These are phyloP conservation scores for Cunninghamia lanceolata DNA, from an alignment of 75 land plant species.

Conservation along the genomic window DNA sequence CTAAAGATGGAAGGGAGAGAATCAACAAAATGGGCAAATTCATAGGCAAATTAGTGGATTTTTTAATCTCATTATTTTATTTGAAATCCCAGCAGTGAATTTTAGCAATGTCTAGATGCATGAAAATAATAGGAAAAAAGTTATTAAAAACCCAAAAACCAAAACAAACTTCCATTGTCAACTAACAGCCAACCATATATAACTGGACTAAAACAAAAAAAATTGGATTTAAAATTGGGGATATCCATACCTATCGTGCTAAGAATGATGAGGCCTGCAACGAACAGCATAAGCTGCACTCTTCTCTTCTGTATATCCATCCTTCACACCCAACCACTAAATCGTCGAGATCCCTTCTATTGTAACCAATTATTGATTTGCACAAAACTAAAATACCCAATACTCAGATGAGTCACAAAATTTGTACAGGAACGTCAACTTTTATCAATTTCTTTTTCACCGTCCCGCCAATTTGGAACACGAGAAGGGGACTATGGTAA, in stretches of 20 bases:
- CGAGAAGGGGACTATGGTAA: not conserved
- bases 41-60: too few species aligned
- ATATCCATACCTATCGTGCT: conserved; percentile 45
- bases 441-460: not conserved
- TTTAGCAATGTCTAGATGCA: too few species aligned
- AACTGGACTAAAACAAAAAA: not conserved
- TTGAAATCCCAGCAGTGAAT: too few species aligned
- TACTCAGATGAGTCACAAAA: not conserved
- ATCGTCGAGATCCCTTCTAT: not conserved
- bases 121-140: not conserved
- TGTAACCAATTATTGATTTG: not conserved
- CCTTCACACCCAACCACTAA: not conserved
- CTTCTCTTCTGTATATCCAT: conserved; percentile 43
- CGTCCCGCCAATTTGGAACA: not conserved
- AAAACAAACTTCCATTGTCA: not conserved
- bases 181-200: not conserved
- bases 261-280: conserved; percentile 46
- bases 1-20: too few species aligned
- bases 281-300: conserved; percentile 38
- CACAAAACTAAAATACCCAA: not conserved
- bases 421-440: not conserved
- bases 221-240: not conserved
- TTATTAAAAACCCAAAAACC: not conserved
- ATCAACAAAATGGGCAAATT: too few species aligned
- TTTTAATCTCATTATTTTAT: too few species aligned